Evolutionary conservation across 2,329 filamentous ascomycete species (phyloP).

Genomic region (Cladosporium austrohemisphaericum): DNA sequence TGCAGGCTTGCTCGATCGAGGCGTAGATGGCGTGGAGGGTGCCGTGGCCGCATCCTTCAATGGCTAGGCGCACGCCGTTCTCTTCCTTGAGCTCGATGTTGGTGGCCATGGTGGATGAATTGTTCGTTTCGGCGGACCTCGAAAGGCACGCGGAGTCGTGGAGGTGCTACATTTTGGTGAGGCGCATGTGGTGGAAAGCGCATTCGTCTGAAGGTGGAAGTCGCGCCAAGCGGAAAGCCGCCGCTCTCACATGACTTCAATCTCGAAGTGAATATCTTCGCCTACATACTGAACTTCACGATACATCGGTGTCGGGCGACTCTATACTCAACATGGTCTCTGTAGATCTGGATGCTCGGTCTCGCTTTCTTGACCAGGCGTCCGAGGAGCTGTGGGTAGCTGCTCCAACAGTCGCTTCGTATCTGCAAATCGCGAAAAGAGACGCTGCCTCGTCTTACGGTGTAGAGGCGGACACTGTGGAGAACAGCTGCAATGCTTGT

Average conservation of each 20-base stretch:
- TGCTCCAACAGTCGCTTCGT: constrained; percentile 4
- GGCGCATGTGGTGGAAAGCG: background rate
- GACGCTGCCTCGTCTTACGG: background rate
- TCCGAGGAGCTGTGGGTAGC: background rate
- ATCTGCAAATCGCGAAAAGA: background rate
- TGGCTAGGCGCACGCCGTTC: constrained; percentile 66
- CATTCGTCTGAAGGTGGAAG: background rate
- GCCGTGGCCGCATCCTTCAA: constrained; percentile 92
- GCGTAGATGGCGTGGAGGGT: constrained; percentile 88
- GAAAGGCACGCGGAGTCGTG: background rate
- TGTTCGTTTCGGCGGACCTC: background rate
- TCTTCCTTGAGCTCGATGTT: constrained; percentile 14
- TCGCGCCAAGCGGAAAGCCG: constrained; percentile 10
- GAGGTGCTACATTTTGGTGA: constrained; percentile 5
- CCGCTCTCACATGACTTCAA: constrained; percentile 8
- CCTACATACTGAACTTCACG: no score
- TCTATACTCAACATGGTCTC: background rate
- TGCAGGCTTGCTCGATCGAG: constrained; percentile 65
- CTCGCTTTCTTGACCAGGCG: constrained; percentile 1
- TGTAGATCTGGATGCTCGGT: background rate
- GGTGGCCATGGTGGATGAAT: constrained; percentile 2
- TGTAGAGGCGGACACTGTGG: background rate
- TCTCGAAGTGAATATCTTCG: constrained; percentile 7
- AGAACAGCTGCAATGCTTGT: background rate
- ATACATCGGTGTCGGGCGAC: no score